phyloP scores from a whole-genome alignment of 495 filamentous ascomycete genomes.

The Parathielavia appendiculata region DNA sequence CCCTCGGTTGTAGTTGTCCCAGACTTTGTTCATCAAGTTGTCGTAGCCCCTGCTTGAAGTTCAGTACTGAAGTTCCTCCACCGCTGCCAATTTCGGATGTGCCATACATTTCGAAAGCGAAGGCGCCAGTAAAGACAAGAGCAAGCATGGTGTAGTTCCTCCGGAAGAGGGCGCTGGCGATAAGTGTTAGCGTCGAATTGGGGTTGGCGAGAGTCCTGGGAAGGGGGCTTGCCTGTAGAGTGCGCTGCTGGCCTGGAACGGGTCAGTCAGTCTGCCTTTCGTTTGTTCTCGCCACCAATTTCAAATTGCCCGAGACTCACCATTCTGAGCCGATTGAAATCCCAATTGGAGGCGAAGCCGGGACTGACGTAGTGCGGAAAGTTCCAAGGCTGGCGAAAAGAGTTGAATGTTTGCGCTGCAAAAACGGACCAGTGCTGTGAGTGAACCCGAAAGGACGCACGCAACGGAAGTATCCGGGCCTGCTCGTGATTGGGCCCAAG shows the following conservation, averaged over 20 bases:
- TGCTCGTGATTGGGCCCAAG: conserved; percentile 38
- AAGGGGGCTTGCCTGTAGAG: conserved; percentile 75
- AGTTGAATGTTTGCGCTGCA: conserved; percentile 23
- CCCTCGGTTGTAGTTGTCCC: conserved; percentile 83
- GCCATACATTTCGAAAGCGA: conserved; percentile 87
- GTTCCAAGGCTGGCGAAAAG: conserved; percentile 6
- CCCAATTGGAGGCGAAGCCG: conserved; percentile 24
- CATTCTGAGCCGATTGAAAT: conserved; percentile 32
- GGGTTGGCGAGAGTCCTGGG: conserved; percentile 18
- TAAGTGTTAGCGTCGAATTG: conserved; percentile 27
- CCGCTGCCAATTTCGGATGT: not conserved
- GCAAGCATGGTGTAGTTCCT: conserved; percentile 82
- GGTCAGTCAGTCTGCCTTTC: conserved; percentile 28
- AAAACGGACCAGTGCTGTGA: conserved; percentile 26
- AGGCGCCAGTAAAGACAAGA: conserved; percentile 77
- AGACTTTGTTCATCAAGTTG: conserved; percentile 68
- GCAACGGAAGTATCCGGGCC: conserved; percentile 32
- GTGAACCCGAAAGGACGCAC: conserved; percentile 29
- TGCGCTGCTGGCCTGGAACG: conserved; percentile 44
- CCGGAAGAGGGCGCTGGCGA: conserved; percentile 70
- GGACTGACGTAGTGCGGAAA: conserved; percentile 18
- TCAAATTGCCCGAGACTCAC: conserved; percentile 23
- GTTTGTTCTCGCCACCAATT: not conserved
- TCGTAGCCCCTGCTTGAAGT: conserved; percentile 63
- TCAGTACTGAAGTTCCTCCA: conserved; percentile 22